A percentile compares a stretch with the other conserved stretches of the same genome.
These are phyloP conservation scores for Stemphylium lycopersici DNA, from an alignment of 2,329 filamentous ascomycete species.

Conservation along the genomic window DNA sequence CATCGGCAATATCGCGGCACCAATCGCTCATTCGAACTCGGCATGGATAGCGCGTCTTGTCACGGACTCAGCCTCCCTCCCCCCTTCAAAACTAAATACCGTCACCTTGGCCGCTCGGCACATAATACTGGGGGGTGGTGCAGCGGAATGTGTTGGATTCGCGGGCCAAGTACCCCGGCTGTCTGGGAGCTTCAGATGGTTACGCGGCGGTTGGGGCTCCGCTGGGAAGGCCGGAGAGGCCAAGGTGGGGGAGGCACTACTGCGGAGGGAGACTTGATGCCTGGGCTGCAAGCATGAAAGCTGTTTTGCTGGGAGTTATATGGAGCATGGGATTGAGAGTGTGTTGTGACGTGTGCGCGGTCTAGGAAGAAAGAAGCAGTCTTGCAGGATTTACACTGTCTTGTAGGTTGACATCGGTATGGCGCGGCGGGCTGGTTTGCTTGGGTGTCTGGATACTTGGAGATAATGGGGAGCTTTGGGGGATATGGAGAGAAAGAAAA, in stretches of 20 bases:
- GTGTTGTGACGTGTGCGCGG: no score
- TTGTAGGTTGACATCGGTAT: no score
- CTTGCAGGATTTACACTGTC: no score
- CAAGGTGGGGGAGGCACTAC: background rate
- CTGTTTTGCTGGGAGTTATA: no score
- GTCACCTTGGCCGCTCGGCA: background rate
- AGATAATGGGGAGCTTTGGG: no score
- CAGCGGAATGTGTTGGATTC: background rate
- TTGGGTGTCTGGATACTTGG: no score
- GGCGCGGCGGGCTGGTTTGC: no score
- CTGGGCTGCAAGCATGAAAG: no score
- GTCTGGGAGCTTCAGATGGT: background rate
- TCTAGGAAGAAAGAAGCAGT: no score
- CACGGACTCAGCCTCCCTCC: slow-evolving; percentile 8
- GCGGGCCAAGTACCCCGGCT: background rate
- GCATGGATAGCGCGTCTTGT: slow-evolving; percentile 4
- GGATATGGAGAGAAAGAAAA: no score
- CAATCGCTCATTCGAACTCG: slow-evolving; percentile 5
- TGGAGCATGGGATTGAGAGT: no score
- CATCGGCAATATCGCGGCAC: slow-evolving; percentile 4
- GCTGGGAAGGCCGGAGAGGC: background rate
- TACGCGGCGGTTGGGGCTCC: slow-evolving; percentile 3
- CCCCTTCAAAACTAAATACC: background rate
- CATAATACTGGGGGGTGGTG: background rate
- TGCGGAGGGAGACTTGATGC: background rate